These are phyloP conservation scores for Lenwebbia sp. DNA, from an alignment of 345 rosid genomes.

Conservation along the genomic window DNA sequence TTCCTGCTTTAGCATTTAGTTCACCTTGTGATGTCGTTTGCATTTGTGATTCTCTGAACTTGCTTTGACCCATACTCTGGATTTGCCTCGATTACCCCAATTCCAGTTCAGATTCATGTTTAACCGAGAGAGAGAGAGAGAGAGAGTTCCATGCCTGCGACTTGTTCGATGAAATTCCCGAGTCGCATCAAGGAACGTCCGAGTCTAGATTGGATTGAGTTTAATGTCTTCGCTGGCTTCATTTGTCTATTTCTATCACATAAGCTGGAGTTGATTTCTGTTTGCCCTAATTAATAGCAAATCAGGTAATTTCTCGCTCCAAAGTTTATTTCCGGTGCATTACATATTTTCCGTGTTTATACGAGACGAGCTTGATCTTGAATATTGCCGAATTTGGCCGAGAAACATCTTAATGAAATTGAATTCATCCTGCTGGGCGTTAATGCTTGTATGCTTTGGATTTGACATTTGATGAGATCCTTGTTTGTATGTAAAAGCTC, in stretches of 20 bases:
- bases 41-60: background rate
- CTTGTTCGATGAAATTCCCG: background rate
- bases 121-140: background rate
- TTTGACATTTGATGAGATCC: too few relatives aligned
- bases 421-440: too few relatives aligned
- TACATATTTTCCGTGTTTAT: too few relatives aligned
- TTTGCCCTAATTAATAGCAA: background rate
- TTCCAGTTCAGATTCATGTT: background rate
- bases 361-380: too few relatives aligned
- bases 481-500: too few relatives aligned
- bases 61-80: background rate
- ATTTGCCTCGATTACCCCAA: background rate
- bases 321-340: background rate
- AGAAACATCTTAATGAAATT: too few relatives aligned
- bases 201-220: background rate
- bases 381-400: too few relatives aligned
- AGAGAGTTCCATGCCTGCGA: too few relatives aligned
- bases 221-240: background rate
- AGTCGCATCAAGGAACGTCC: background rate
- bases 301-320: background rate
- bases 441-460: too few relatives aligned
- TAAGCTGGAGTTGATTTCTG: background rate
- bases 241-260: background rate
- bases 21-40: background rate
- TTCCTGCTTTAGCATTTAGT: background rate